Conservation (phyloP, 176 grass and related monocot species). For the Oryza australiensis region DNA sequence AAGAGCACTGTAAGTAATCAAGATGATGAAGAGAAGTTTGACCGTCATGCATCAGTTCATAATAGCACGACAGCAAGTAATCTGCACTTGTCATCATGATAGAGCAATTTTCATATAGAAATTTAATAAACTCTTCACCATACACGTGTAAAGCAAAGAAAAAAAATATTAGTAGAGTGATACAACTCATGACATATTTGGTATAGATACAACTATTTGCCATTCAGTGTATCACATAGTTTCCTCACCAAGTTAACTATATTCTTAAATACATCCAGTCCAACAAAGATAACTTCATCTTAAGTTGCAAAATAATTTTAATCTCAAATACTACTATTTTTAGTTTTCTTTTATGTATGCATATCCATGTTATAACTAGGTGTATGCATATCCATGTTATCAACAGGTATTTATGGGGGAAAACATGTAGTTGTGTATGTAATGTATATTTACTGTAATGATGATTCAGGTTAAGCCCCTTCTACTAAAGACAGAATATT, state of each 20-base stretch:
- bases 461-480: constrained; percentile 4
- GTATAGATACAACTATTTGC: neutral
- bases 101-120: neutral
- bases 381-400: constrained; percentile 1
- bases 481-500: neutral
- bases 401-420: neutral
- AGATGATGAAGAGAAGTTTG: constrained; percentile 16
- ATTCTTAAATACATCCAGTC: constrained; percentile 2
- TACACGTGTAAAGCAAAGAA: neutral
- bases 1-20: constrained; percentile 8
- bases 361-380: constrained; percentile 8
- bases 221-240: neutral
- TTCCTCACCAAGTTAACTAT: constrained; percentile 18
- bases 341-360: neutral
- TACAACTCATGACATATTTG: neutral
- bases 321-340: neutral
- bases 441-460: constrained; percentile 27
- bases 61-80: neutral
- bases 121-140: neutral
- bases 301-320: neutral
- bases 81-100: neutral
- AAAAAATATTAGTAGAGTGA: neutral
- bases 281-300: neutral
- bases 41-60: constrained; percentile 8
- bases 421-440: neutral